These are phyloP conservation scores for Phellopilus nigrolimitatus DNA, from an alignment of 1,284 basidiomycete genomes.

Conservation along the genomic window DNA sequence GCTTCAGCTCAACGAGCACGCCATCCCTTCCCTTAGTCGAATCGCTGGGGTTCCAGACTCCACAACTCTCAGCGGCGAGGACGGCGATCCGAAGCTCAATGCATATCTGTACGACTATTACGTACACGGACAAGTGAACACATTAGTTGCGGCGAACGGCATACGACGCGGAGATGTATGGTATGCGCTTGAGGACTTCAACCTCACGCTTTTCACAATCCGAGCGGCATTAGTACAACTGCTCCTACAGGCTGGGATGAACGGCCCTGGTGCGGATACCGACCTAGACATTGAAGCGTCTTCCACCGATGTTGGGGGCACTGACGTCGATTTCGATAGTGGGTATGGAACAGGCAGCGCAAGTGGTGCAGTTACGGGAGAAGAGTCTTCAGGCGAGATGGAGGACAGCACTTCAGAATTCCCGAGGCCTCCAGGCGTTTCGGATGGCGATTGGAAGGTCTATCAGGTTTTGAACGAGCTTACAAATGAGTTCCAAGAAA, in stretches of 20 bases:
- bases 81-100: conserved; percentile 42
- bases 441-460: conserved; percentile 50
- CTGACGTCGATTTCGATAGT: conserved; percentile 25
- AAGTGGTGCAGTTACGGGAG: conserved; percentile 2
- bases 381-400: not conserved
- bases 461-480: conserved; percentile 45
- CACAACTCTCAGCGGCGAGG: conserved; percentile 16
- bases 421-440: conserved; percentile 35
- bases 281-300: conserved; percentile 5
- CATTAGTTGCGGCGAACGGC: conserved; percentile 48
- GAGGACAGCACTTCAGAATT: no score
- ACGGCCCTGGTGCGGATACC: conserved; percentile 26
- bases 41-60: conserved; percentile 29
- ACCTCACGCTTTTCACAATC: conserved; percentile 44
- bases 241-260: conserved; percentile 33
- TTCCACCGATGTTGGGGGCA: conserved; percentile 22
- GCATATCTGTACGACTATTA: conserved; percentile 67
- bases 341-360: conserved; percentile 21
- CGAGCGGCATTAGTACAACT: conserved; percentile 42
- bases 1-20: conserved; percentile 50
- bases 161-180: conserved; percentile 57
- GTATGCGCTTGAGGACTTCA: conserved; percentile 57
- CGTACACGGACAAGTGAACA: conserved; percentile 51
- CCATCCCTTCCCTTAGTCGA: conserved; percentile 49
- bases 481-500: conserved; percentile 41